A percentile compares a stretch with the other conserved stretches of the same genome.
Evolutionary conservation across 2,329 filamentous ascomycete species (phyloP).

Genomic region (Diatrype stigma): DNA sequence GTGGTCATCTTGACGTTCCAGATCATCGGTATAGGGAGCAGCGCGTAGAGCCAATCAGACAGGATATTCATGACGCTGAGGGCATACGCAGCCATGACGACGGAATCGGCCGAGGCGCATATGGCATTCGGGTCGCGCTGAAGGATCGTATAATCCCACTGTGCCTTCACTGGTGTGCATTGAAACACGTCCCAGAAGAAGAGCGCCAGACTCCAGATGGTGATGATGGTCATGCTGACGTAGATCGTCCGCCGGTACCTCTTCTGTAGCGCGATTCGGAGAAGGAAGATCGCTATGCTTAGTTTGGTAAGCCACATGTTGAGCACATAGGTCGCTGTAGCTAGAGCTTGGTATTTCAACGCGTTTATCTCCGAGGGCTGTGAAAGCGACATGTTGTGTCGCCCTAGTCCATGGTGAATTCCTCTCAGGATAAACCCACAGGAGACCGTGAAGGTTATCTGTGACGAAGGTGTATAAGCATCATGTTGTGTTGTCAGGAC

Average conservation of each 20-base stretch:
- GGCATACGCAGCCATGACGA: constrained; percentile 47
- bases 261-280: constrained; percentile 42
- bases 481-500: not conserved
- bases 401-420: constrained; percentile 39
- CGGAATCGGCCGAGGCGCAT: constrained; percentile 40
- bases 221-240: constrained; percentile 41
- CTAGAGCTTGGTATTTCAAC: constrained; percentile 50
- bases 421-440: constrained; percentile 43
- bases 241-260: constrained; percentile 46
- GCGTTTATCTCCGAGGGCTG: constrained; percentile 38
- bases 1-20: constrained; percentile 51
- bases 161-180: constrained; percentile 44
- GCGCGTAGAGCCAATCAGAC: constrained; percentile 53
- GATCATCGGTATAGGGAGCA: constrained; percentile 50
- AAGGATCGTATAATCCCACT: constrained; percentile 50
- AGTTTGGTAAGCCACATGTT: constrained; percentile 56
- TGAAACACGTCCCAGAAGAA: constrained; percentile 48
- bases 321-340: constrained; percentile 45
- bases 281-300: constrained; percentile 49
- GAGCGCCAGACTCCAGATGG: constrained; percentile 41
- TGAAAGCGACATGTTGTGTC: constrained; percentile 42
- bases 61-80: constrained; percentile 49
- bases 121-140: constrained; percentile 24
- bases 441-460: constrained; percentile 44
- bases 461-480: constrained; percentile 4